Evolutionary conservation across 129 eudicot species (phyloP), one percentile per base, ranked within the genome.

Genomic region (Helichrysum umbraculigerum): DNA sequence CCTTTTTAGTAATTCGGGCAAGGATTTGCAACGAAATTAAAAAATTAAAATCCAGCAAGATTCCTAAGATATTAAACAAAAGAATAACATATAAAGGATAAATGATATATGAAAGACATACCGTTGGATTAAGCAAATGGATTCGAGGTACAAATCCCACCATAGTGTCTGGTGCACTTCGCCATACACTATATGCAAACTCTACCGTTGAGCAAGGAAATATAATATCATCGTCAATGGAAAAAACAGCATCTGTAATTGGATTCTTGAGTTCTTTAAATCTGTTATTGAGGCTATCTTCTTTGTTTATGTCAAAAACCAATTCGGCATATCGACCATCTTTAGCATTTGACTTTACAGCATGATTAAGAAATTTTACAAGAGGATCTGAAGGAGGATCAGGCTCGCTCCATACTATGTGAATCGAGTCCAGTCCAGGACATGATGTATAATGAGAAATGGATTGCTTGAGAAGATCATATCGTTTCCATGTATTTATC

Each of bases 81-180:
- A 21, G 29, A 47, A 0, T 17, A 47, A 34, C 68, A 47, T 17
- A 29, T 65, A 29, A 62, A 52, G 62, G 63, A 4, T 4, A 15
- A 52, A 71, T 71, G 19, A 52, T 77, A 19, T 20, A 68, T 5
- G 39, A 66, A 72, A 72, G 47, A 73, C 87, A 4, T 87, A 88
- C 97, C 83, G 84, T 78, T 73, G 74, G 83, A 77, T 88, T 87
- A 76, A 88, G 81, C 86, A 88, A 79, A 81, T 91, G 97, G 37
- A 87, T 63, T 66, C 95, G 92, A n/a, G 95, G 97, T 42, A 91
- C 95, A 75, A 85, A 91, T 44, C 97, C 97, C 76, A 91, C 95
- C 97, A 91, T 88, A 75, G 97, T 71, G 80, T 88, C 95, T 5
- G 92, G 92, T 71, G 97, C 95, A 82, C 92, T 88, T 81, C 54